Conservation (phyloP, 768 basidiomycete genomes). For the Auricularia sp. region DNA sequence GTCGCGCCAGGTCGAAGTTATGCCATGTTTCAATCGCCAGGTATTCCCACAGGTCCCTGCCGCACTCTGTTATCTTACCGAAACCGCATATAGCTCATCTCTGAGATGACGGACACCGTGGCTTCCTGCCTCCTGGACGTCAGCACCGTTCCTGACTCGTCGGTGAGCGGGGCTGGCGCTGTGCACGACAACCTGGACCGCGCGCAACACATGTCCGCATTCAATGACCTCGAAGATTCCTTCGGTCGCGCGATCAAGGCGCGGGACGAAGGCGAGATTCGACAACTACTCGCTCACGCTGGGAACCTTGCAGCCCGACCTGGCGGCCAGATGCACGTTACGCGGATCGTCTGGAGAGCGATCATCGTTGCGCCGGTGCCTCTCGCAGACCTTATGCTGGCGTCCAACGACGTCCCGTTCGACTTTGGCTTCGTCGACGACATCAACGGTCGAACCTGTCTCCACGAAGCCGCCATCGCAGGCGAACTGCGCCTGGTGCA, state of each 20-base stretch:
- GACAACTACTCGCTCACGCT: slow-evolving; percentile 62
- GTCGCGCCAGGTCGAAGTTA: slow-evolving; percentile 94
- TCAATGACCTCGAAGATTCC: slow-evolving; percentile 82
- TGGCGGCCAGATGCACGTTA: slow-evolving; percentile 55
- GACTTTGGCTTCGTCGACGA: slow-evolving; percentile 92
- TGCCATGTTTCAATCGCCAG: slow-evolving; percentile 94
- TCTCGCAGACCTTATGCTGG: slow-evolving; percentile 66
- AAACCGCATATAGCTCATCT: slow-evolving; percentile 59
- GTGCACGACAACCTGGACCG: slow-evolving; percentile 61
- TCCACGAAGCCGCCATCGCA: slow-evolving; percentile 87
- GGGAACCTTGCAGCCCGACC: slow-evolving; percentile 52
- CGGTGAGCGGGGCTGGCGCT: slow-evolving; percentile 71
- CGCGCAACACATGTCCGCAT: slow-evolving; percentile 54
- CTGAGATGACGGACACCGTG: slow-evolving; percentile 88
- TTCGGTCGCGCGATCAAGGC: slow-evolving; percentile 66
- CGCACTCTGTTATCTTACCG: not conserved
- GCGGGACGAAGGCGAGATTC: slow-evolving; percentile 48
- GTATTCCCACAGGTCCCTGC: slow-evolving; percentile 25
- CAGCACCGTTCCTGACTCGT: slow-evolving; percentile 62
- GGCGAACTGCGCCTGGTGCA: slow-evolving; percentile 69
- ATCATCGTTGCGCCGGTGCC: slow-evolving; percentile 68
- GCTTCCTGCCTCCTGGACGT: slow-evolving; percentile 74
- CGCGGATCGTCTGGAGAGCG: slow-evolving; percentile 92
- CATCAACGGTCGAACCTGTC: slow-evolving; percentile 89
- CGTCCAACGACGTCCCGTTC: slow-evolving; percentile 57